Evolutionary conservation across 179 eudicot species (phyloP).

Genomic region (Spinacia oleracea): DNA sequence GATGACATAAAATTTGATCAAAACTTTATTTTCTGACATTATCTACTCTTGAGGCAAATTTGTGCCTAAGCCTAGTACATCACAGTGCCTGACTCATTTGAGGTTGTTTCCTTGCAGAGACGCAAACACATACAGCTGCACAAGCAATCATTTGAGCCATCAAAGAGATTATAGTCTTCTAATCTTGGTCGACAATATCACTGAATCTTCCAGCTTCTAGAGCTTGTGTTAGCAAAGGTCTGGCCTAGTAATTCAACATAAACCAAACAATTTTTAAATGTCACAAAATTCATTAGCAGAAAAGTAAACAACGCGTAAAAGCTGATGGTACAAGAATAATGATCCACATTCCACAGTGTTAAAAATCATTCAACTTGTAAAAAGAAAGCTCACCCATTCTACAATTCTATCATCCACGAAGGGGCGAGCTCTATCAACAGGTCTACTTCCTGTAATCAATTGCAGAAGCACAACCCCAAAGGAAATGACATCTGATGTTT

Average conservation of each 20-base stretch:
- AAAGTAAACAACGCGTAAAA: no score
- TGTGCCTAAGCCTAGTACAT: no score
- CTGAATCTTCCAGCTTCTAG: constrained; percentile 37
- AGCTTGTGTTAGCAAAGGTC: constrained; percentile 60
- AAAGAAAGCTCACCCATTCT: constrained; percentile 49
- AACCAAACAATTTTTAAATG: not conserved
- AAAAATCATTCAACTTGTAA: not conserved
- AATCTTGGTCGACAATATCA: constrained; percentile 46
- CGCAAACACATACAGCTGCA: constrained; percentile 62
- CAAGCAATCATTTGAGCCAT: constrained; percentile 61
- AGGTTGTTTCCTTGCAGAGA: constrained; percentile 58
- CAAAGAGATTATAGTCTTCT: constrained; percentile 37
- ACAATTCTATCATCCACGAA: constrained; percentile 32
- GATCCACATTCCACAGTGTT: no score
- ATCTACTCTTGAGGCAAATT: no score
- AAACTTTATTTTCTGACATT: no score
- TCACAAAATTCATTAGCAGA: not conserved
- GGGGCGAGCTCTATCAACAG: constrained; percentile 17
- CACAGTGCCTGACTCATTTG: constrained; percentile 55
- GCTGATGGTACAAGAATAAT: no score
- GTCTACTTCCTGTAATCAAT: constrained; percentile 62
- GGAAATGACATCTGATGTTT: constrained; percentile 65
- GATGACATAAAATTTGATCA: no score
- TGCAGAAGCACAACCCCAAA: constrained; percentile 70
- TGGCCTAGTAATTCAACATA: constrained; percentile 35